phyloP scores from a whole-genome alignment of 148 eudicot genomes.

The Agrostemma githago region DNA sequence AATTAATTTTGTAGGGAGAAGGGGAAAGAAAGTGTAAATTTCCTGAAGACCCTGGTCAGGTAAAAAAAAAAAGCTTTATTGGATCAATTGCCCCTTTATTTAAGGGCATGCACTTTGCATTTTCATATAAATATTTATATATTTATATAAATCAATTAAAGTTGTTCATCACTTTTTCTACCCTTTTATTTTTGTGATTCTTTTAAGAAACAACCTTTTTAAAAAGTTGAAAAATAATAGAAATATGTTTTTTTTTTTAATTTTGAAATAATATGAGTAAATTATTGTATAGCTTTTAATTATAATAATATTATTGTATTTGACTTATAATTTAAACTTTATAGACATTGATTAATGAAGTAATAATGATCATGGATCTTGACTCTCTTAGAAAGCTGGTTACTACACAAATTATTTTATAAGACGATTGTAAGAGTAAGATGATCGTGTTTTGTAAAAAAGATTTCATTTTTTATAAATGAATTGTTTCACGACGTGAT shows the following conservation, averaged over 20 bases:
- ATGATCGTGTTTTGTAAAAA: too few species aligned
- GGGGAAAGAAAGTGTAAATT: constrained; percentile 69
- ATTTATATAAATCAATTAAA: constrained; percentile 24
- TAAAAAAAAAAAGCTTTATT: constrained; percentile 37
- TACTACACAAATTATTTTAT: not conserved
- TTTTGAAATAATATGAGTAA: not conserved
- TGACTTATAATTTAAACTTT: not conserved
- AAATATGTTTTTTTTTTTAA: constrained; percentile 10
- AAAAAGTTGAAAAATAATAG: not conserved
- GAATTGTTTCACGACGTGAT: too few species aligned
- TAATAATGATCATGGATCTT: constrained; percentile 21
- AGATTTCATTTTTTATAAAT: too few species aligned
- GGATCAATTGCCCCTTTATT: constrained; percentile 44
- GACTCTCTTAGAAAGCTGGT: constrained; percentile 22
- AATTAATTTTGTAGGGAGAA: constrained; percentile 35
- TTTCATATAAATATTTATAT: not conserved
- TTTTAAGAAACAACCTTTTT: constrained; percentile 23
- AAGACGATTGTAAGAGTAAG: too few species aligned
- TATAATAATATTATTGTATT: too few species aligned
- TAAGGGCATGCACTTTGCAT: constrained; percentile 27
- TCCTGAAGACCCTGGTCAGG: constrained; percentile 96
- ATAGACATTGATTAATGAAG: constrained; percentile 20
- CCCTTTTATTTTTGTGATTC: constrained; percentile 19
- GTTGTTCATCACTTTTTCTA: constrained; percentile 20
- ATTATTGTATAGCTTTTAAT: not conserved